phyloP scores from a whole-genome alignment of 805 yeast genomes.

The Metschnikowia cubensis region DNA sequence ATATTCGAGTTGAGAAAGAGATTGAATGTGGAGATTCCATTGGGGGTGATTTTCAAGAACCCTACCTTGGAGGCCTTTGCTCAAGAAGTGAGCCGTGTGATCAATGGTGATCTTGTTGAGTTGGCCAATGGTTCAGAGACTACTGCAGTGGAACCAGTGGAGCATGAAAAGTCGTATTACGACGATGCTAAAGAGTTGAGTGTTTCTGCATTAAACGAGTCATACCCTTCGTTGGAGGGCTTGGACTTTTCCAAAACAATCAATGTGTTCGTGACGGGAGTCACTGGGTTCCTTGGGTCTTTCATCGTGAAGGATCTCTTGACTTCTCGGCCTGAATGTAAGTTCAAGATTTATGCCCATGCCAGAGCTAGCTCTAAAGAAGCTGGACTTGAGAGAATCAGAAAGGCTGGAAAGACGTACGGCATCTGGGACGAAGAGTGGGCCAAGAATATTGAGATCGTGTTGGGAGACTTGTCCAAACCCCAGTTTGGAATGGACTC shows the following conservation, averaged over 20 bases:
- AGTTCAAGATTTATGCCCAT: conserved; percentile 74
- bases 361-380: conserved; percentile 75
- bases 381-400: conserved; percentile 73
- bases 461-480: conserved; percentile 76
- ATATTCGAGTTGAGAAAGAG: conserved; percentile 84
- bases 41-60: conserved; percentile 83
- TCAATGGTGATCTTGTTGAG: conserved; percentile 47
- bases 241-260: conserved; percentile 33
- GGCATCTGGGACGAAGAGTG: conserved; percentile 74
- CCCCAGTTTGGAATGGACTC: conserved; percentile 66
- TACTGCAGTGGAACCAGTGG: conserved; percentile 9
- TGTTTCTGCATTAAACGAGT: conserved; percentile 34
- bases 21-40: conserved; percentile 75
- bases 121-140: conserved; percentile 28
- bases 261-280: conserved; percentile 87
- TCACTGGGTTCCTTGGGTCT: conserved; percentile 94
- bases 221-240: conserved; percentile 44
- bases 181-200: conserved; percentile 65
- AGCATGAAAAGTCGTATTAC: conserved; percentile 41
- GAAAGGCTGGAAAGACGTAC: conserved; percentile 70
- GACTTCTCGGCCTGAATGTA: conserved; percentile 42
- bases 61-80: conserved; percentile 86
- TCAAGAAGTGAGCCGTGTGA: conserved; percentile 57
- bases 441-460: conserved; percentile 57
- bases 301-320: conserved; percentile 78